Conservation (phyloP, 768 basidiomycete genomes). For the Daedalea quercina region DNA sequence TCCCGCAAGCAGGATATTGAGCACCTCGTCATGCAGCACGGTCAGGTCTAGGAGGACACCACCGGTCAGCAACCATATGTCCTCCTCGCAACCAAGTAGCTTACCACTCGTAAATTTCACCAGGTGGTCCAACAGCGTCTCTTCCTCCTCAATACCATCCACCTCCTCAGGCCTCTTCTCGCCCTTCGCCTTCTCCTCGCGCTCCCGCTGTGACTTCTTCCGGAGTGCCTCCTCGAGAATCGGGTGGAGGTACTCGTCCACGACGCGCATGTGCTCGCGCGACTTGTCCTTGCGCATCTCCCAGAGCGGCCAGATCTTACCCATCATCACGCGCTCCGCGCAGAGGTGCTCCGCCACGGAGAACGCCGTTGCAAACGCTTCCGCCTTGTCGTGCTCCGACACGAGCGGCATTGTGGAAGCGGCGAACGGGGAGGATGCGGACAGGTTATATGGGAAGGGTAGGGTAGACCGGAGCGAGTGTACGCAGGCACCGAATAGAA, state of each 20-base stretch:
- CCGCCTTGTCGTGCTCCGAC: not conserved
- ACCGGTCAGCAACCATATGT: not conserved
- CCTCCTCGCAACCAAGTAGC: not conserved
- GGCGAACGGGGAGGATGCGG: constrained; percentile 24
- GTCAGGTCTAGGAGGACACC: constrained; percentile 15
- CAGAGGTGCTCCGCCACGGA: constrained; percentile 26
- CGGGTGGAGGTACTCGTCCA: constrained; percentile 41
- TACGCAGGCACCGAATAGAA: constrained; percentile 41
- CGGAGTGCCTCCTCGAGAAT: constrained; percentile 37
- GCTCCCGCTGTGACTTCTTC: constrained; percentile 26
- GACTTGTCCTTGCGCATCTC: constrained; percentile 38
- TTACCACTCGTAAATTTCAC: constrained; percentile 33
- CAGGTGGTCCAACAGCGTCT: constrained; percentile 35
- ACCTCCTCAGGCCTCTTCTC: constrained; percentile 5
- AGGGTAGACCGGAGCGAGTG: constrained; percentile 30
- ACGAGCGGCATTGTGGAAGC: not conserved
- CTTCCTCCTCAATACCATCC: constrained; percentile 19
- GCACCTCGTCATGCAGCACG: constrained; percentile 23
- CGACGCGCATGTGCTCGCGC: constrained; percentile 32
- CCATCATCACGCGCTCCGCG: constrained; percentile 29
- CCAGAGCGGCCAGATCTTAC: constrained; percentile 37
- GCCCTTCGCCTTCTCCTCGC: not conserved
- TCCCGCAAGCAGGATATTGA: constrained; percentile 28
- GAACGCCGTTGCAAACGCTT: constrained; percentile 34
- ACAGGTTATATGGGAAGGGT: constrained; percentile 30